phyloP scores from a whole-genome alignment of 306 rosid species.

The Dalbergia cochinchinensis region DNA sequence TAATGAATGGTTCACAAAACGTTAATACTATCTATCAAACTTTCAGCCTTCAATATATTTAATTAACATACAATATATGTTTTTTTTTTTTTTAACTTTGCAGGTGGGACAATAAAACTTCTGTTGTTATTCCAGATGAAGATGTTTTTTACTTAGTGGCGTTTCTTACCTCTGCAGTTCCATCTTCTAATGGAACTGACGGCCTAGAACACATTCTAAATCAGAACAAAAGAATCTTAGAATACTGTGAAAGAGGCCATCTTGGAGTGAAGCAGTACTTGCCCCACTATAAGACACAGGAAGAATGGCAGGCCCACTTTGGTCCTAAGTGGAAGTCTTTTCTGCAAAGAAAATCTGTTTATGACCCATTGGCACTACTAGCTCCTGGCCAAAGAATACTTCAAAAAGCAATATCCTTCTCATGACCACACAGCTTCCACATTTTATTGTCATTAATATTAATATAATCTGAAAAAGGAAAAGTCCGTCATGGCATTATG shows the following conservation, averaged over 20 bases:
- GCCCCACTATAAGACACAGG: conserved; percentile 79
- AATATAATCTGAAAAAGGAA: conserved; percentile 38
- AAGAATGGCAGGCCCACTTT: conserved; percentile 90
- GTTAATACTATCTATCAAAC: background rate
- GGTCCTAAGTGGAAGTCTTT: conserved; percentile 84
- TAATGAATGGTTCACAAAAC: conserved; percentile 45
- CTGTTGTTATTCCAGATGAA: conserved; percentile 82
- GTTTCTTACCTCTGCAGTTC: conserved; percentile 87
- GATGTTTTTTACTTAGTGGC: conserved; percentile 87
- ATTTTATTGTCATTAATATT: background rate
- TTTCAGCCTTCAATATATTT: conserved; percentile 19
- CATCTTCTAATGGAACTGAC: conserved; percentile 77
- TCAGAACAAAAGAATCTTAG: conserved; percentile 86
- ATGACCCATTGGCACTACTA: conserved; percentile 92
- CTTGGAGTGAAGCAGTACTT: conserved; percentile 91
- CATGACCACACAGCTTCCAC: conserved; percentile 45
- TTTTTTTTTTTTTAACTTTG: conserved; percentile 38
- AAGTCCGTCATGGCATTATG: conserved; percentile 39
- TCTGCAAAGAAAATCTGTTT: conserved; percentile 71
- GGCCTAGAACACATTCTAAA: conserved; percentile 81
- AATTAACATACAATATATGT: conserved; percentile 20
- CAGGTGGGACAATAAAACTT: conserved; percentile 92
- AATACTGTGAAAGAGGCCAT: conserved; percentile 70
- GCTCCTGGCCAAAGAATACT: conserved; percentile 96
- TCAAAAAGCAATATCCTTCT: conserved; percentile 70